Evolutionary conservation across 129 eudicot genomes (phyloP).

Genomic region (Tanacetum coccineum): DNA sequence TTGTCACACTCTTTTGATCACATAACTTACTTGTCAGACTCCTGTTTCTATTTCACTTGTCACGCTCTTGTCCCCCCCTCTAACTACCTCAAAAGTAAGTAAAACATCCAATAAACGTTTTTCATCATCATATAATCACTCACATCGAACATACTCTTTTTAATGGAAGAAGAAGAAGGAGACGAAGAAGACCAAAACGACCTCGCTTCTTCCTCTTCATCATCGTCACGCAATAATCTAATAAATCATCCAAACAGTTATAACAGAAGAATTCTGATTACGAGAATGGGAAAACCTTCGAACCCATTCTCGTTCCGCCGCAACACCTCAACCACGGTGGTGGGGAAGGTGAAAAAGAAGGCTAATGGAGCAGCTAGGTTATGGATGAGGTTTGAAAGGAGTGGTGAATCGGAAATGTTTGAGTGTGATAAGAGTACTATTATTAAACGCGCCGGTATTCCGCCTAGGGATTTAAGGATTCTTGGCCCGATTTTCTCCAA

Average conservation of each 20-base stretch:
- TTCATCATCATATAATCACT: too few relatives aligned
- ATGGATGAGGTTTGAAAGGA: slow-evolving; percentile 90
- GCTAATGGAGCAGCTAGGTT: slow-evolving; percentile 67
- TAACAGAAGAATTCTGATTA: too few relatives aligned
- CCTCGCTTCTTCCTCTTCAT: slow-evolving; percentile 28
- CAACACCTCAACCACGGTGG: slow-evolving; percentile 26
- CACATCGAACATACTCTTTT: too few relatives aligned
- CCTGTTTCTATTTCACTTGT: too few relatives aligned
- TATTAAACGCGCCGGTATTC: slow-evolving; percentile 72
- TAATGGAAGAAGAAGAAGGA: slow-evolving; percentile 24
- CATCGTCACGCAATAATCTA: slow-evolving; percentile 1
- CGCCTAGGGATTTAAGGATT: slow-evolving; percentile 93
- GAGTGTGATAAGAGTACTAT: slow-evolving; percentile 89
- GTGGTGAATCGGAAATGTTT: slow-evolving; percentile 72
- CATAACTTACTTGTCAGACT: too few relatives aligned
- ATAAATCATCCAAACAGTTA: background rate
- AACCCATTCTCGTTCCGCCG: slow-evolving; percentile 52
- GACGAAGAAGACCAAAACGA: slow-evolving; percentile 30
- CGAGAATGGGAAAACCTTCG: slow-evolving; percentile 46
- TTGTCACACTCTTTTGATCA: too few relatives aligned
- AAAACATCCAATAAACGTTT: too few relatives aligned
- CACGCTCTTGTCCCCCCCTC: too few relatives aligned
- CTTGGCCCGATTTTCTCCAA: slow-evolving; percentile 95
- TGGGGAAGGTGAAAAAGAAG: slow-evolving; percentile 66
- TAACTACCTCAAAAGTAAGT: too few relatives aligned